Conservation (phyloP, 1,284 basidiomycete genomes). For the Moesziomyces globuligerus region DNA sequence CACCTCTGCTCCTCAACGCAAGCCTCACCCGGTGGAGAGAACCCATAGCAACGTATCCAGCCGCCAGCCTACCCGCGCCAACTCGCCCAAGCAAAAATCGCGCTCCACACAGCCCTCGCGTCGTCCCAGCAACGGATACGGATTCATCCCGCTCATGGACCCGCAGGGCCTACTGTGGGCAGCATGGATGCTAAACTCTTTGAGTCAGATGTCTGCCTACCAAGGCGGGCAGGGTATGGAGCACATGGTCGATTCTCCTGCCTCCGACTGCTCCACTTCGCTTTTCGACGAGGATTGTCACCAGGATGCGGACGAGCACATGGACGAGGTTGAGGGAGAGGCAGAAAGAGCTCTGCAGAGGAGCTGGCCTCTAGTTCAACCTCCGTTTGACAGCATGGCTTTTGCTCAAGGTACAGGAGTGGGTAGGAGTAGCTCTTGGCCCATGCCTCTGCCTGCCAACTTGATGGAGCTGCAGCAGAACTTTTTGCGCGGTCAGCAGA, state of each 20-base stretch:
- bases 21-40: no score
- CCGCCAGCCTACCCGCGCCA: background rate
- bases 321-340: no score
- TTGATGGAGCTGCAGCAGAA: constrained; percentile 1
- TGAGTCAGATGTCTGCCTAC: no score
- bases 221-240: background rate
- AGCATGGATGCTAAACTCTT: background rate
- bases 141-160: background rate
- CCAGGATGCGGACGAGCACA: no score
- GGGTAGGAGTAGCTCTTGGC: background rate
- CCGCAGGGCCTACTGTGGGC: constrained; percentile 2
- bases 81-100: constrained; percentile 1
- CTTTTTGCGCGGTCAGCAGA: background rate
- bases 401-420: background rate
- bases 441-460: background rate
- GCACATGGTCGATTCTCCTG: background rate
- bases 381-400: background rate
- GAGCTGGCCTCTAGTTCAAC: no score
- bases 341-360: no score
- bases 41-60: no score
- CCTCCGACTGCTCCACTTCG: background rate
- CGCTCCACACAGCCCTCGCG: background rate
- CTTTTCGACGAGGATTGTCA: no score
- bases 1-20: background rate
- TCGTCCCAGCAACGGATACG: background rate